Base-by-base conservation (phyloP, 768 basidiomycete species). In the Suillus discolor region DNA sequence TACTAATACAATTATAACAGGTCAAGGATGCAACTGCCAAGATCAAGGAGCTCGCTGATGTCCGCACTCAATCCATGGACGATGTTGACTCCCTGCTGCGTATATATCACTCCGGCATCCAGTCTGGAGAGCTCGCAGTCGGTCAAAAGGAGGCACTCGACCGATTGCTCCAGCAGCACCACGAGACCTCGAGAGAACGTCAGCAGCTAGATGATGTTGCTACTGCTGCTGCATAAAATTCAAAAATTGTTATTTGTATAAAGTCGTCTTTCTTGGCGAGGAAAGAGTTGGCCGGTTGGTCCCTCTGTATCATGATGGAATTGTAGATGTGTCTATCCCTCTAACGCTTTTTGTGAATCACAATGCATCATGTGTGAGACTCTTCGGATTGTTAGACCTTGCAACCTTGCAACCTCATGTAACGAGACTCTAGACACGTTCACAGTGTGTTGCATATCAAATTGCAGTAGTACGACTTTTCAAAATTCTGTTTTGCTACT, bases 41-140 rank as follows among this genome's bases (percentile, higher is more conserved):
- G 87, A 98, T 99, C 85, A 99, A 99, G 88, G 96, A 97, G 79
- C 90, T 99, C 63, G 97, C 97, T 12, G 97, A 99, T 73, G 94
- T 99, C 63, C 90, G 94, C 68, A 98, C 97, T 12, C 97, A 99
- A 78, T 94, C 93, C 15, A 99, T 99, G 95, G 96, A 99, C 74
- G 97, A 99, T 74, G 97, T 99, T 67, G 97, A 99, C 79, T 93
- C 94, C 39, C 89, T 99, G 44, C 86, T 99, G 54, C 93, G 97
- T 75, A 86, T 99, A 47, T 98, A 97, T 80, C 96, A 98, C 83
- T 91, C 92, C 62, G 95, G 92, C 41, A 95, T 98, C 77, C 89
- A 91, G 74, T 90, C 90, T 44, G 97, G 97, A 65, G 89, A 93
- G 76, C 91, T 99, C 72, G 89, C 88, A 54, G 91, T 98, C 51